Evolutionary conservation across 164 flowering plant genomes (phyloP).

Genomic region (Platanus orientalis): DNA sequence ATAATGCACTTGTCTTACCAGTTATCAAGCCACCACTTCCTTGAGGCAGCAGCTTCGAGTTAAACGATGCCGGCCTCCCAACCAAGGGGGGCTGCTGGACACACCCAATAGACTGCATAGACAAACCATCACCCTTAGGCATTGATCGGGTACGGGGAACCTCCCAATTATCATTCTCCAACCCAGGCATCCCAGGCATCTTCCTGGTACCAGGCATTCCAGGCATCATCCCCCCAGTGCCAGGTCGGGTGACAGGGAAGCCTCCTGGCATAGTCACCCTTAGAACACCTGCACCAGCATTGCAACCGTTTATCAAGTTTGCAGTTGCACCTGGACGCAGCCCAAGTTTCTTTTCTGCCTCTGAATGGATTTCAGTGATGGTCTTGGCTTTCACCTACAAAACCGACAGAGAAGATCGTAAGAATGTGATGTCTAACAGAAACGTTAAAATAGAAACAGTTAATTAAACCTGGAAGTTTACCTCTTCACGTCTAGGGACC

Average conservation of each 20-base stretch:
- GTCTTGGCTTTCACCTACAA: conserved; percentile 88
- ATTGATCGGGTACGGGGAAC: conserved; percentile 57
- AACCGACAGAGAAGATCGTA: background rate
- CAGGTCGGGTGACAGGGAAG: conserved; percentile 67
- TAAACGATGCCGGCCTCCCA: conserved; percentile 41
- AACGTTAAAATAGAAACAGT: background rate
- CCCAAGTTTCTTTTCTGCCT: conserved; percentile 87
- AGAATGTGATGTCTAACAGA: background rate
- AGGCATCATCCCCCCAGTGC: conserved; percentile 94
- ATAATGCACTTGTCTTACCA: conserved; percentile 65
- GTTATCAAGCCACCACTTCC: conserved; percentile 60
- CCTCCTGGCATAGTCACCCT: conserved; percentile 56
- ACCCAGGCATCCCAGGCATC: conserved; percentile 93
- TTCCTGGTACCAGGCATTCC: conserved; percentile 91
- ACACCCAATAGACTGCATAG: conserved; percentile 38
- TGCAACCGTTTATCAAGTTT: conserved; percentile 62
- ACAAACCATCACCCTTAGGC: conserved; percentile 44
- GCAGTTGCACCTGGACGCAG: conserved; percentile 87
- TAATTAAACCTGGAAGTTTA: conserved; percentile 13
- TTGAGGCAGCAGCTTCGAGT: conserved; percentile 65
- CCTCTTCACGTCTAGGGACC: conserved; percentile 97
- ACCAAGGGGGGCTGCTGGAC: conserved; percentile 39
- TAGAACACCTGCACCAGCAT: conserved; percentile 33
- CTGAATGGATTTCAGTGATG: conserved; percentile 85
- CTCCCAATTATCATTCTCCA: conserved; percentile 89